Base-by-base conservation (phyloP, 2,329 filamentous ascomycete species). In the Setomelanomma holmii region DNA sequence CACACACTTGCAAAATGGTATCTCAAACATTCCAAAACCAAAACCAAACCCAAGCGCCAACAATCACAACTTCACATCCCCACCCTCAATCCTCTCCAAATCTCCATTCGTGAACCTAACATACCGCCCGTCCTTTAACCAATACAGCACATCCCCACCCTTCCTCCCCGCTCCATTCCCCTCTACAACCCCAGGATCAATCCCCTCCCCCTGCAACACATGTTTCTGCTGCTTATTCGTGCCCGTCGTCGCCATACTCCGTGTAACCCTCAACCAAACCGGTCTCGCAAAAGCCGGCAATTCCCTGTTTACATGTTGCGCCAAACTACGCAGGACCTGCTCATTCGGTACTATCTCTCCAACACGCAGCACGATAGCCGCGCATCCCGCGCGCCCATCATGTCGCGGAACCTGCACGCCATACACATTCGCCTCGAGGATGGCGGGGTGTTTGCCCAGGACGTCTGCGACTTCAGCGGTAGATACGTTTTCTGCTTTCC, bases 21-120 rank as follows among this genome's bases (percentile, higher is more conserved):
- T n/a, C n/a, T n/a, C 14, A 78, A 76, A 76, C 55, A 98, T 99
- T 69, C 95, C 95, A 0, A 99, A 99, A 72, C 91, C 93, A 12
- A 96, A 96, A 68, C 93, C 93, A 0, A 97, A 97, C 66, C 93
- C 95, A n/a, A n/a, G n/a, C n/a, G n/a, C n/a, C n/a, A n/a, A n/a
- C n/a, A n/a, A n/a, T n/a, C n/a, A 73, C 34, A 75, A 49, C 63
- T 68, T 75, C 16, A 71, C 64, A 4, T 36, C 48, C 5, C 69
- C 66, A 5, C 60, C 56, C 35, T 63, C 43, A 22, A 75, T 64
- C 46, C 30, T 55, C 45, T 69, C 59, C 43, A 71, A 22, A 42
- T 73, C 67, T 23, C 46, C 54, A 14, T 24, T 27, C 5, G 52
- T 63, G 45, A 75, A 74, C 16, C 52, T 51, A 39, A 55, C 58